Conservation (phyloP, 2,329 filamentous ascomycete genomes). For the Pseudocercospora fuligena region DNA sequence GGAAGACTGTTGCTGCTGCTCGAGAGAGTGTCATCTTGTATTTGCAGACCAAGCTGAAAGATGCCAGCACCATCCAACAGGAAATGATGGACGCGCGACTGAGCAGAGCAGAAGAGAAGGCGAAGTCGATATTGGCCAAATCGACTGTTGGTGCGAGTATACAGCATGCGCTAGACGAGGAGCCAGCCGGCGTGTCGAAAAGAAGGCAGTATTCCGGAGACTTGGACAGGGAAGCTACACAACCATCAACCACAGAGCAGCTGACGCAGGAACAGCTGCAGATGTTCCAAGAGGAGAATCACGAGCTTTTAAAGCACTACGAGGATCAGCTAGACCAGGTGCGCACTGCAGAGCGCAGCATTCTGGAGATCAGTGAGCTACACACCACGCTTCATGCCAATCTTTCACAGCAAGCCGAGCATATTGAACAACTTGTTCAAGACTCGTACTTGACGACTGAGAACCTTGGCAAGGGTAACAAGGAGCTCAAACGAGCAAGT, state of each 20-base stretch:
- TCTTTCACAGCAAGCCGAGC: conserved; percentile 80
- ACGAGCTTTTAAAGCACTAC: conserved; percentile 90
- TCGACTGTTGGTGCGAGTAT: conserved; percentile 29
- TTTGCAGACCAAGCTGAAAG: conserved; percentile 74
- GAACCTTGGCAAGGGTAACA: conserved; percentile 88
- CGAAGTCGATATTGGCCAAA: conserved; percentile 81
- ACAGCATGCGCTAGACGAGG: conserved; percentile 27
- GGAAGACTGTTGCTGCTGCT: conserved; percentile 69
- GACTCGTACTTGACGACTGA: conserved; percentile 82
- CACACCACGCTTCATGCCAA: conserved; percentile 89
- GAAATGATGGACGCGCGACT: conserved; percentile 92
- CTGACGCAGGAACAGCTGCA: conserved; percentile 86
- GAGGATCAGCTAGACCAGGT: conserved; percentile 95
- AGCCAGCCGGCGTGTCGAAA: conserved; percentile 9
- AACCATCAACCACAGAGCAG: conserved; percentile 39
- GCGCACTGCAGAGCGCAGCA: conserved; percentile 83
- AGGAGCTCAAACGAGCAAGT: conserved; percentile 82
- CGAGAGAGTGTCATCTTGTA: conserved; percentile 85
- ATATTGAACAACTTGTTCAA: conserved; percentile 84
- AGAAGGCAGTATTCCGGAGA: conserved; percentile 17
- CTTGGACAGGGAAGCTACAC: conserved; percentile 3
- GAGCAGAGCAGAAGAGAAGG: conserved; percentile 84
- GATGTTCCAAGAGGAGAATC: conserved; percentile 91
- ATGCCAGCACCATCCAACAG: conserved; percentile 77
- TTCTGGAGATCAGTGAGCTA: conserved; percentile 89